phyloP scores from a whole-genome alignment of 306 rosid species.

The Aeschynomene evenia region DNA sequence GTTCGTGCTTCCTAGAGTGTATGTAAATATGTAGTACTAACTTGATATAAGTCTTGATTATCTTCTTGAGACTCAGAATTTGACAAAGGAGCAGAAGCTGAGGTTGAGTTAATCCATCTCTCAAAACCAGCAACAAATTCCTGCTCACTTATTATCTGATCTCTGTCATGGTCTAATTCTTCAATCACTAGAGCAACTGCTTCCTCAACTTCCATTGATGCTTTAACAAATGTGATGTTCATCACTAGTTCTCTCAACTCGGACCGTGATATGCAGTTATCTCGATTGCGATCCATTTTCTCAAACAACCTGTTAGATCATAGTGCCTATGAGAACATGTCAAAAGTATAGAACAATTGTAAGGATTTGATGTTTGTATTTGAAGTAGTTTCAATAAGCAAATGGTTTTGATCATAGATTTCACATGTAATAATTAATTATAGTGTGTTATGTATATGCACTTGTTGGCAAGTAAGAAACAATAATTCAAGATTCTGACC shows the following conservation, averaged over 20 bases:
- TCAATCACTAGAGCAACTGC: conserved; percentile 34
- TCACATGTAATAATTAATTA: too few species aligned
- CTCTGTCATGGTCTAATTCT: conserved; percentile 37
- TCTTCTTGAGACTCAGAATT: conserved; percentile 23
- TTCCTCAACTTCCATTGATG: conserved; percentile 37
- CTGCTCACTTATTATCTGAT: conserved; percentile 29
- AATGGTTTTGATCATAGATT: not conserved
- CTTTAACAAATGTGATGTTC: conserved; percentile 27
- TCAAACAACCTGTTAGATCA: conserved; percentile 35
- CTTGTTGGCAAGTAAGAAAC: not conserved
- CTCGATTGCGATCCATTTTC: conserved; percentile 28
- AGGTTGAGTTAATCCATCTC: conserved; percentile 29
- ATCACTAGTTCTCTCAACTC: conserved; percentile 35
- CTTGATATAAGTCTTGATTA: conserved; percentile 8
- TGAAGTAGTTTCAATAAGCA: not conserved
- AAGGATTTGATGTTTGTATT: not conserved
- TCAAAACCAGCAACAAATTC: conserved; percentile 35
- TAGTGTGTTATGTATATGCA: too few species aligned
- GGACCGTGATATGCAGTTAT: conserved; percentile 33
- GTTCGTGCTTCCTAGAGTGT: too few species aligned
- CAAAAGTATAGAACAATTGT: not conserved
- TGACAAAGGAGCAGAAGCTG: conserved; percentile 1
- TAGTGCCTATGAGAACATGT: not conserved
- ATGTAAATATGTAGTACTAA: too few species aligned
- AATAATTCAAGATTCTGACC: conserved; percentile 23